Base-by-base conservation (phyloP, 2,329 filamentous ascomycete genomes). In the Aspergillus awamori region DNA sequence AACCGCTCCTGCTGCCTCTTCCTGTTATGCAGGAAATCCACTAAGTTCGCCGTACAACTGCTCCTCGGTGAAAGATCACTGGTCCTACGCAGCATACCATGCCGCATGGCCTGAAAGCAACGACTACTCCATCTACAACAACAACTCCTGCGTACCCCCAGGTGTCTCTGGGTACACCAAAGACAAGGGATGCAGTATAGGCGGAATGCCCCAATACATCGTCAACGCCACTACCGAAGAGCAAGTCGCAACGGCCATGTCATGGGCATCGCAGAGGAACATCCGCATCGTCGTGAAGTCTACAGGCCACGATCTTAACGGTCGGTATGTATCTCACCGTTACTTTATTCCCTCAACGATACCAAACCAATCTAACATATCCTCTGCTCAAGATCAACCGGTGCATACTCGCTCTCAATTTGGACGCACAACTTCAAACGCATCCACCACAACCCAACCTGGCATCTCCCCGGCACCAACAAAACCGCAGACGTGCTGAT, bases 361-460 rank as follows among this genome's bases (percentile, higher is more conserved):
- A 5, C 4, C 6, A 20, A 4, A 3, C 1, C 3, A 15, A 8
- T 26, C 47, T 52, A 26, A 51, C 36, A 8, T 30, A 8, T n/a
- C 28, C 15, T 13, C 22, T 45, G 8, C 7, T 1, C 8, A 3
- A 78, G 79, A 53, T 78, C 79, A 0, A 74, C 73, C 1, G 81
- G 81, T 11, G 74, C 75, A 1, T 81, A 79, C 6, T 74, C 79
- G 0, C 66, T 83, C 1, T 78, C 75, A 17, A 74, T 83, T 53
- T 83, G 80, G 81, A 82, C 79, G 2, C 80, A 82, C 62, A 69
- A 78, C 58, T 69, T 82, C 30, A 79, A 79, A 28, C 63, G 73
- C 8, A 72, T 77, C 5, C 64, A 75, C 28, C 75, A 63, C 47
- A 13, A 60, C 5, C 6, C 41, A 2, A 13, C 43, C 6, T 70